phyloP scores from a whole-genome alignment of 2,329 filamentous ascomycete genomes.

The Hymenoscyphus fructigenus region DNA sequence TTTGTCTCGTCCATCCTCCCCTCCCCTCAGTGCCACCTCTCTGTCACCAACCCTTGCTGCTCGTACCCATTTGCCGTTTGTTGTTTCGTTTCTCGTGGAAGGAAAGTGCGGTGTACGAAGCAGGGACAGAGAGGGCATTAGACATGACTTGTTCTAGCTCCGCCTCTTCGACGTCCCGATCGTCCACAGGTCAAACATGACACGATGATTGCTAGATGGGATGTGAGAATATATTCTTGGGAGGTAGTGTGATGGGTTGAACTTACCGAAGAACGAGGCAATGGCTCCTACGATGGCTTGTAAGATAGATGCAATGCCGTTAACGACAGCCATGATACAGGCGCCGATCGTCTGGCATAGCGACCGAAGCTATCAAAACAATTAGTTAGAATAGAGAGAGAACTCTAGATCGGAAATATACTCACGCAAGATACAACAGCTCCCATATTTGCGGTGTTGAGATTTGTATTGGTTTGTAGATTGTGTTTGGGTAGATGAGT shows the following conservation, averaged over 20 bases:
- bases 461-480: constrained; percentile 19
- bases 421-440: constrained; percentile 40
- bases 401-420: constrained; percentile 6
- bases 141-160: constrained; percentile 12
- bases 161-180: constrained; percentile 18
- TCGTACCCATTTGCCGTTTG: background rate
- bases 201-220: constrained; percentile 27
- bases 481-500: background rate
- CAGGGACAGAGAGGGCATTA: constrained; percentile 13
- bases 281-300: constrained; percentile 36
- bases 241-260: background rate
- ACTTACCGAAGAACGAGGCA: constrained; percentile 33
- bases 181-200: constrained; percentile 35
- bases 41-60: constrained; percentile 1
- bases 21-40: background rate
- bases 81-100: background rate
- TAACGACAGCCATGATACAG: constrained; percentile 49
- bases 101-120: background rate
- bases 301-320: constrained; percentile 47
- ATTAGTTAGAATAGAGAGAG: constrained; percentile 13
- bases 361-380: constrained; percentile 31
- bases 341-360: constrained; percentile 37
- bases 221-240: background rate
- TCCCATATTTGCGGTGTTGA: constrained; percentile 36
- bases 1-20: background rate